Conservation (phyloP, 2,329 filamentous ascomycete genomes). For the Tolypocladium guangdongense region DNA sequence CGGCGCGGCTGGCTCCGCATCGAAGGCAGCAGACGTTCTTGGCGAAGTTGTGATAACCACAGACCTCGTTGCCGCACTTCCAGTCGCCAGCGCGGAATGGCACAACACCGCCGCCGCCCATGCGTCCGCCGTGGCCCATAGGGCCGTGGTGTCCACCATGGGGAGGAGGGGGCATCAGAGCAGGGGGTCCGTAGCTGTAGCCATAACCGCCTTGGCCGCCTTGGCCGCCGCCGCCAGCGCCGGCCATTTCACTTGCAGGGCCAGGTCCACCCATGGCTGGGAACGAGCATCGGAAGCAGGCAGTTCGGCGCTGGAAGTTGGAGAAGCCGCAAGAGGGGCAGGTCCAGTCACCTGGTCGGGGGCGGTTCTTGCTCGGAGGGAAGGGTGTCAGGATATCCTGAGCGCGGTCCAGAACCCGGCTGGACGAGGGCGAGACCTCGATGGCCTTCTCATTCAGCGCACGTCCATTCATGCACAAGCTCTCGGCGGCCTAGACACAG, state of each 20-base stretch:
- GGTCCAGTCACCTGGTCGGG: conserved; percentile 95
- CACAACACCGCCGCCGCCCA: conserved; percentile 75
- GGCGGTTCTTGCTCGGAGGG: conserved; percentile 96
- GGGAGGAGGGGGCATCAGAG: conserved; percentile 69
- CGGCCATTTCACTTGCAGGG: conserved; percentile 52
- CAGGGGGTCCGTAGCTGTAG: conserved; percentile 53
- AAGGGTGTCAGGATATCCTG: conserved; percentile 95
- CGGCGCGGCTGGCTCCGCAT: conserved; percentile 88
- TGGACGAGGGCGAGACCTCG: conserved; percentile 96
- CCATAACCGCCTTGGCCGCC: conserved; percentile 45
- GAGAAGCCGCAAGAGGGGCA: conserved; percentile 98
- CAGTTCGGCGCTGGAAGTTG: conserved; percentile 97
- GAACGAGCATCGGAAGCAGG: conserved; percentile 98
- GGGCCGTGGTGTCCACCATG: conserved; percentile 56
- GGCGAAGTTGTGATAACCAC: conserved; percentile 97
- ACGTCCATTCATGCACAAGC: conserved; percentile 97
- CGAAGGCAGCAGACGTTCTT: conserved; percentile 98
- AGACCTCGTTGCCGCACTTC: conserved; percentile 97
- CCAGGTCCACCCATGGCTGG: conserved; percentile 72
- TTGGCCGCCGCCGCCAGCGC: conserved; percentile 31
- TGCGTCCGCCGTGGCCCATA: conserved; percentile 53
- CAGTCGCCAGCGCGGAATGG: conserved; percentile 97
- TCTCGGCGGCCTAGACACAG: conserved; percentile 70
- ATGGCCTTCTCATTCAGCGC: conserved; percentile 98
- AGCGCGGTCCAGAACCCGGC: conserved; percentile 87